These are phyloP conservation scores for Dictyostelium capitatum DNA, from an alignment of 78 protist species.

Conservation along the genomic window DNA sequence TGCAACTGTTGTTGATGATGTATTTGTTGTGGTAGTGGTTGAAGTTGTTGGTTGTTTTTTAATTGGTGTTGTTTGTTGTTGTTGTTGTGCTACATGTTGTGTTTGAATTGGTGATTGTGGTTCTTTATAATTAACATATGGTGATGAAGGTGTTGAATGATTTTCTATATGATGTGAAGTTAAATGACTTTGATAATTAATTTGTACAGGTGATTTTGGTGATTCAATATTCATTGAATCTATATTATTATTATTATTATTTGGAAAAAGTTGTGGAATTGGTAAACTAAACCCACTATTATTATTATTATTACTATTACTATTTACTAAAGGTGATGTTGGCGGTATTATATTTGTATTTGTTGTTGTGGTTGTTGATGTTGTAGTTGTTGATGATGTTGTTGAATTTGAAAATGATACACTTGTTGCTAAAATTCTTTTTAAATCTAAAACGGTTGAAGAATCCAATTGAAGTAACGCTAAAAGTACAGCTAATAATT, in stretches of 20 bases:
- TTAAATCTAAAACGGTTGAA: conserved; percentile 36
- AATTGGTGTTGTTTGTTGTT: not conserved
- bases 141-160: not conserved
- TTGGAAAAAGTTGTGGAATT: conserved; percentile 29
- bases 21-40: not conserved
- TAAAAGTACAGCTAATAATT: conserved; percentile 57
- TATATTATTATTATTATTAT: not conserved
- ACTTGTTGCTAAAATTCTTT: conserved; percentile 57
- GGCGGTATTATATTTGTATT: conserved; percentile 3
- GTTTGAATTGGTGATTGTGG: conserved; percentile 28
- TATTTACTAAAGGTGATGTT: not conserved
- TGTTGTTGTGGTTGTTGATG: not conserved
- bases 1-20: not conserved
- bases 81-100: not conserved
- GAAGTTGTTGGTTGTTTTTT: not conserved
- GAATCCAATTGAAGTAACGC: conserved; percentile 78
- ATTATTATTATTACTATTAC: not conserved
- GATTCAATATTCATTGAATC: not conserved
- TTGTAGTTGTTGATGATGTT: not conserved
- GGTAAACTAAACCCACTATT: not conserved
- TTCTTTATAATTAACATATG: not conserved
- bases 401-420: not conserved
- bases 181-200: not conserved
- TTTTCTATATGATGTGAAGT: not conserved
- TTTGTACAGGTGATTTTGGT: conserved; percentile 40